These are phyloP conservation scores for Ophiostoma angusticollis DNA, from an alignment of 2,329 filamentous ascomycete species.

Conservation along the genomic window DNA sequence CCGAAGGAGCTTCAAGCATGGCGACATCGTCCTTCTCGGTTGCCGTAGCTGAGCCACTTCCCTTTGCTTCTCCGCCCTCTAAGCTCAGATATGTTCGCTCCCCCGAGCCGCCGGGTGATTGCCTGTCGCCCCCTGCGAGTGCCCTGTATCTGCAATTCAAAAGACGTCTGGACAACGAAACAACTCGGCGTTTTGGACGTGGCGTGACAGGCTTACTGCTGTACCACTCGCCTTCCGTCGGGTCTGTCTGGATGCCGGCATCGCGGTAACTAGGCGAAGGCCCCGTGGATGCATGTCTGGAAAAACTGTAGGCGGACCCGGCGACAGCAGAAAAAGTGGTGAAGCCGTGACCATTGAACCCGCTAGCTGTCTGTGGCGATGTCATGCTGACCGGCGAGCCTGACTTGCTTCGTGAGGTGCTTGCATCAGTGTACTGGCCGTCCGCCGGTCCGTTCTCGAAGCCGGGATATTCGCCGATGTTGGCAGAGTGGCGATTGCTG, in stretches of 20 bases:
- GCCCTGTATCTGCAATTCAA: constrained; percentile 35
- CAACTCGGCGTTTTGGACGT: constrained; percentile 33
- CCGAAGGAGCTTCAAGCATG: background rate
- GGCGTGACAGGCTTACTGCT: constrained; percentile 25
- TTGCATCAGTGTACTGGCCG: constrained; percentile 37
- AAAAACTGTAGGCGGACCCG: constrained; percentile 20
- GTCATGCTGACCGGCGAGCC: constrained; percentile 33
- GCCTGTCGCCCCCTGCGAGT: background rate
- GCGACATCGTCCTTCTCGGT: background rate
- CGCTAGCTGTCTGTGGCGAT: constrained; percentile 24
- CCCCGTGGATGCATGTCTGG: constrained; percentile 27
- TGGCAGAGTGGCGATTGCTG: constrained; percentile 3
- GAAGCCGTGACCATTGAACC: background rate
- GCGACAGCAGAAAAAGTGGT: constrained; percentile 16
- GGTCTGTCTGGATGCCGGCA: constrained; percentile 41
- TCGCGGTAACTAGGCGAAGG: constrained; percentile 35
- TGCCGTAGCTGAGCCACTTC: background rate
- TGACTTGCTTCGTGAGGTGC: constrained; percentile 40
- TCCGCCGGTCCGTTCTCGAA: constrained; percentile 23
- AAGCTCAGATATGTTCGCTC: no score
- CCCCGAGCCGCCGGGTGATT: no score
- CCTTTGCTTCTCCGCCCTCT: background rate
- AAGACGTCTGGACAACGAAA: constrained; percentile 40
- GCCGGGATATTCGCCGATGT: constrained; percentile 13
- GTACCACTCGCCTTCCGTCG: constrained; percentile 40